Evolutionary conservation across 2,329 filamentous ascomycete genomes (phyloP).

Genomic region (Karstenula rhodostoma): DNA sequence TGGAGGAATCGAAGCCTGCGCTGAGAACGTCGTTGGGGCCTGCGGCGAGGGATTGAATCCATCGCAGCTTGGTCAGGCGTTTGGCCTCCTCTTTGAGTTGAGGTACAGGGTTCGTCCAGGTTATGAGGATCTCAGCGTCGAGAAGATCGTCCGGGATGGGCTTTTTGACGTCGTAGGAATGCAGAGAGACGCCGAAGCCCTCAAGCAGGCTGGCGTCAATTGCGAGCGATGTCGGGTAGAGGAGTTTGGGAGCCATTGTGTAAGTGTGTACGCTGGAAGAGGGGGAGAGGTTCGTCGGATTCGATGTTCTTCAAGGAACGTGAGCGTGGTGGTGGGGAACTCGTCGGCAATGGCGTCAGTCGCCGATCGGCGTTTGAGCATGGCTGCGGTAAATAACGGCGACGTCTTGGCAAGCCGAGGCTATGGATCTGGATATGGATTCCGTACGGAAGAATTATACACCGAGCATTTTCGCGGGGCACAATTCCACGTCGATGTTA

Average conservation of each 20-base stretch:
- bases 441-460: background rate
- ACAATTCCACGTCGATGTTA: background rate
- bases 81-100: constrained; percentile 67
- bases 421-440: background rate
- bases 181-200: constrained; percentile 66
- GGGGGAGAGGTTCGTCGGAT: background rate
- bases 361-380: constrained; percentile 14
- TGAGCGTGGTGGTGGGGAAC: background rate
- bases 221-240: constrained; percentile 70
- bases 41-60: constrained; percentile 73
- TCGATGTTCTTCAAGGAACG: background rate
- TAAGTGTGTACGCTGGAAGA: background rate
- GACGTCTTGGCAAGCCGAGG: background rate
- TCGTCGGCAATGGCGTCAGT: constrained; percentile 10
- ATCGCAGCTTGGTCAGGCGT: constrained; percentile 65
- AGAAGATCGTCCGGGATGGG: constrained; percentile 64
- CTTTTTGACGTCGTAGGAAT: constrained; percentile 66
- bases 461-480: background rate
- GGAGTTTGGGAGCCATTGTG: constrained; percentile 60
- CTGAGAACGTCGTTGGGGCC: constrained; percentile 71
- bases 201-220: constrained; percentile 64
- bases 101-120: constrained; percentile 66
- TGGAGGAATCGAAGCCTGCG: constrained; percentile 65
- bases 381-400: constrained; percentile 5
- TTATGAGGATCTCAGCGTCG: constrained; percentile 69